phyloP scores from a whole-genome alignment of 306 rosid genomes.

The Argentina anserina region DNA sequence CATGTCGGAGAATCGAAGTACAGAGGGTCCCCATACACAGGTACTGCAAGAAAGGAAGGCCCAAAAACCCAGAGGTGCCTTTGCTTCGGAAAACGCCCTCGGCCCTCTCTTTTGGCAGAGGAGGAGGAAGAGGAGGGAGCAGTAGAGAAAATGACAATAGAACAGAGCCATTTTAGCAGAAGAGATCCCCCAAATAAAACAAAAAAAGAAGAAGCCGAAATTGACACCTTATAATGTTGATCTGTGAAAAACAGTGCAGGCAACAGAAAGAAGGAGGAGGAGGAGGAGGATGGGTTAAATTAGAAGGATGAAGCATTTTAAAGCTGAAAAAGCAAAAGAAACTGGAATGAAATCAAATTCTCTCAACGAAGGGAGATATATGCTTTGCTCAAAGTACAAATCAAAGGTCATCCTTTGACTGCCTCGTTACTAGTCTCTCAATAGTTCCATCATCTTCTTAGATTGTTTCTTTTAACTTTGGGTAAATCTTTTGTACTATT shows the following conservation, averaged over 20 bases:
- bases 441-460: conserved; percentile 3
- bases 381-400: conserved; percentile 49
- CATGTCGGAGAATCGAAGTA: conserved; percentile 27
- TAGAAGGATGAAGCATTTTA: conserved; percentile 20
- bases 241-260: conserved; percentile 3
- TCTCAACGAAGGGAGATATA: conserved; percentile 28
- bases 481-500: background rate
- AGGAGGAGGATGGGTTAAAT: conserved; percentile 4
- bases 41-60: conserved; percentile 21
- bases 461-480: background rate
- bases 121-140: background rate
- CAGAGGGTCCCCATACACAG: conserved; percentile 23
- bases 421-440: conserved; percentile 35
- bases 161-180: conserved; percentile 22
- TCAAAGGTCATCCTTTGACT: conserved; percentile 52
- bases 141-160: conserved; percentile 32
- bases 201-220: conserved; percentile 8
- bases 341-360: conserved; percentile 33
- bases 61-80: conserved; percentile 24
- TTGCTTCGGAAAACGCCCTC: conserved; percentile 25
- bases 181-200: background rate
- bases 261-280: conserved; percentile 1
- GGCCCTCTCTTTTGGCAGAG: conserved; percentile 36
- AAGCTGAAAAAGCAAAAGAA: conserved; percentile 51
- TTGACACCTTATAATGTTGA: conserved; percentile 11